Evolutionary conservation across 441 rosid species (phyloP).

Genomic region (Pelargonium citronellum): DNA sequence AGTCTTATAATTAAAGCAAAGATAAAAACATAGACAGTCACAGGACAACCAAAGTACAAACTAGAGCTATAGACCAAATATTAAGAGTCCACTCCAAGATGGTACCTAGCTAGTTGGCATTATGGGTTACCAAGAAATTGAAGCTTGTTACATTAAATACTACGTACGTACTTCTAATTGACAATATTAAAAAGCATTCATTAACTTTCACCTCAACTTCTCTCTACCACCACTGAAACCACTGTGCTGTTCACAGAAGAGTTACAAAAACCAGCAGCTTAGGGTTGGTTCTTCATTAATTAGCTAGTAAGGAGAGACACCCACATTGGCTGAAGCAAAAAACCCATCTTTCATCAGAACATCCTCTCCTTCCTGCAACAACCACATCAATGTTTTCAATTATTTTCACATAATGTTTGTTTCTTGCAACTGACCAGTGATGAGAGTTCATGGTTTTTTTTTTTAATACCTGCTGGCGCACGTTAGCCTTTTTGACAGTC

Average conservation of each 20-base stretch:
- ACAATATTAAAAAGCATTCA: neutral
- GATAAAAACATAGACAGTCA: too few species aligned
- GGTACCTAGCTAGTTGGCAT: neutral
- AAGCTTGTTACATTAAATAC: neutral
- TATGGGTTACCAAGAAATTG: constrained; percentile 1
- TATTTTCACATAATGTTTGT: too few species aligned
- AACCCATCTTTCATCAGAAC: constrained; percentile 72
- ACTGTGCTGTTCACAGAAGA: too few species aligned
- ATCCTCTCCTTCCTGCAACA: constrained; percentile 64
- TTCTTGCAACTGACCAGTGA: too few species aligned
- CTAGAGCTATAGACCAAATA: neutral
- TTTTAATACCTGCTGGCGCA: constrained; percentile 61
- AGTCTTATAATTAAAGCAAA: too few species aligned
- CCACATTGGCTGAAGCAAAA: constrained; percentile 57
- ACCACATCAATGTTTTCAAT: too few species aligned
- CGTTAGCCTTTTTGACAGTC: constrained; percentile 80
- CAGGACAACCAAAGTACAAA: constrained; percentile 1
- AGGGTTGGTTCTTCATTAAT: neutral
- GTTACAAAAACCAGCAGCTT: constrained; percentile 8
- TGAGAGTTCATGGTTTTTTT: too few species aligned
- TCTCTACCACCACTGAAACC: neutral
- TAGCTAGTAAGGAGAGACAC: constrained; percentile 57
- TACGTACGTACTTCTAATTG: too few species aligned
- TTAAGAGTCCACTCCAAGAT: neutral
- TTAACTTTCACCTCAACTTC: neutral